phyloP scores from a whole-genome alignment of 192 early-diverging fungal genomes.

The Piromyces sp. region DNA sequence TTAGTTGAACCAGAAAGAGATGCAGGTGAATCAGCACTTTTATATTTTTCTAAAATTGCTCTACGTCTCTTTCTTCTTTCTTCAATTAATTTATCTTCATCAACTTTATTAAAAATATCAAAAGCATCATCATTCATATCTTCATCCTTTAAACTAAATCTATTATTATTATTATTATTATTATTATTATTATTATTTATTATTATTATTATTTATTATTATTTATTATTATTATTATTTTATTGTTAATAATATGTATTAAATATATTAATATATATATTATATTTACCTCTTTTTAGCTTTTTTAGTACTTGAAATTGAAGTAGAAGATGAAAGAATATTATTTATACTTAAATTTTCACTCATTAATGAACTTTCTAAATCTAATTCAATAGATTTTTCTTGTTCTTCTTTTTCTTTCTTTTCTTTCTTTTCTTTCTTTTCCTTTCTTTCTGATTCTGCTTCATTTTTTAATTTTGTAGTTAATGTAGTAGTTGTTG shows the following conservation, averaged over 20 bases:
- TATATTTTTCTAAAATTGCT: slow-evolving; percentile 56
- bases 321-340: background rate
- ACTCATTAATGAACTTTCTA: background rate
- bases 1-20: background rate
- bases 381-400: background rate
- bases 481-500: background rate
- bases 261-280: too few species aligned
- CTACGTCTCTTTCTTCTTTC: slow-evolving; percentile 60
- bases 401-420: background rate
- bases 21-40: slow-evolving; percentile 5
- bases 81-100: slow-evolving; percentile 65
- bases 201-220: too few species aligned
- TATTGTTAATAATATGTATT: too few species aligned
- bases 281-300: background rate
- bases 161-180: too few species aligned
- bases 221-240: too few species aligned
- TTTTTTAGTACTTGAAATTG: background rate
- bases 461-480: background rate
- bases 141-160: background rate
- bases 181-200: too few species aligned
- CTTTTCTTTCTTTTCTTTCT: background rate
- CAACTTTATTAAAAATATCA: slow-evolving; percentile 30
- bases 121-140: background rate
- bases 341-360: background rate
- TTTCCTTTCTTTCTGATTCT: background rate